A percentile compares a stretch with the other conserved stretches of the same genome.
Conservation (phyloP, 2,329 filamentous ascomycete species). For the Berkeleyomyces rouxiae region DNA sequence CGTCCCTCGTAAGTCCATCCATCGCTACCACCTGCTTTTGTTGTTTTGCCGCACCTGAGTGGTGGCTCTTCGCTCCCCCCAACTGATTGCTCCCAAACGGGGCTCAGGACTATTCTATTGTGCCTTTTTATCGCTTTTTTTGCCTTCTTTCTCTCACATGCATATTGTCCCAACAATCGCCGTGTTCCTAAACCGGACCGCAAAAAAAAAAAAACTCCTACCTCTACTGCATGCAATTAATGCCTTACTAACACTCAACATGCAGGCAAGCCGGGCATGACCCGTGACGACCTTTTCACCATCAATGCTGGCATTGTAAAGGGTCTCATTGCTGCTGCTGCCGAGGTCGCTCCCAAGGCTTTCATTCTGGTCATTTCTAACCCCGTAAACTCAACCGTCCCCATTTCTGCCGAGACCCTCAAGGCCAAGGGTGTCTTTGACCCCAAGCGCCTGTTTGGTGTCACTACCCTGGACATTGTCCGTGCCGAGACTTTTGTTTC, state of each 20-base stretch:
- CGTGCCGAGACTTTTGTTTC: conserved; percentile 94
- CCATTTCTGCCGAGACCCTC: conserved; percentile 91
- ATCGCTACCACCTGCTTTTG: not conserved
- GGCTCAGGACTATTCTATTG: not conserved
- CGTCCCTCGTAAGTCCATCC: conserved; percentile 66
- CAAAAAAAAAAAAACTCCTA: not conserved
- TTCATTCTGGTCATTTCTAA: conserved; percentile 97
- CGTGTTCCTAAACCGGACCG: not conserved
- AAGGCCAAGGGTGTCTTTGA: conserved; percentile 89
- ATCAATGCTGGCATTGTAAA: conserved; percentile 98
- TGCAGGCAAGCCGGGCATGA: conserved; percentile 96
- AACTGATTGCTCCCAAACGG: conserved; percentile 4
- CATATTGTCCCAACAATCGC: not conserved
- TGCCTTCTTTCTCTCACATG: conserved; percentile 2
- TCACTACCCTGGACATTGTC: conserved; percentile 96
- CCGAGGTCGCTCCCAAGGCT: conserved; percentile 79
- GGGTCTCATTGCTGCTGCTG: conserved; percentile 74
- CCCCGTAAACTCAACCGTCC: conserved; percentile 97
- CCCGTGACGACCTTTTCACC: conserved; percentile 98
- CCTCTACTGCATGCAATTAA: not conserved
- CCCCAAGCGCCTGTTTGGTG: conserved; percentile 89
- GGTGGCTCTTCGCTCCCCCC: conserved; percentile 4
- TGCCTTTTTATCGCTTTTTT: not conserved
- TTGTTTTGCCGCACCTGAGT: not conserved
- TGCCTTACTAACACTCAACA: conserved; percentile 17